Percentiles rank a stretch among this genome's conserved stretches.
Conservation (phyloP, 2,329 filamentous ascomycete genomes). For the Cercospora brassicicola region DNA sequence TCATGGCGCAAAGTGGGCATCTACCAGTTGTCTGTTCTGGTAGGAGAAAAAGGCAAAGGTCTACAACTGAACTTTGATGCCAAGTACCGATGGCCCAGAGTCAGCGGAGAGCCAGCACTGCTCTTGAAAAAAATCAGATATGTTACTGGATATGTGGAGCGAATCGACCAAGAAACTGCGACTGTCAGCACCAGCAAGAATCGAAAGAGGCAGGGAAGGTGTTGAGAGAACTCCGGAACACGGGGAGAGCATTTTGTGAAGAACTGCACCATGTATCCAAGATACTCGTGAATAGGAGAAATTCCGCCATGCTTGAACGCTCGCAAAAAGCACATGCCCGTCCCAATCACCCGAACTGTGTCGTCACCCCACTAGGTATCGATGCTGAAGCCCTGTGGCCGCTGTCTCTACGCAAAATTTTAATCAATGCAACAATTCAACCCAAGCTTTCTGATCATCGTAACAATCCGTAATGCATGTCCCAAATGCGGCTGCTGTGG, state of each 20-base stretch:
- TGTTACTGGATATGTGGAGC: not conserved
- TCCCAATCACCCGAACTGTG: not conserved
- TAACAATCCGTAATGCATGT: not conserved
- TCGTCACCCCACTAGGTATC: not conserved
- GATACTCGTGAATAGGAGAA: not conserved
- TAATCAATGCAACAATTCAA: slow-evolving; percentile 1
- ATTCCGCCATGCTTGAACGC: not conserved
- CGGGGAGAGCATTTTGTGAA: not conserved
- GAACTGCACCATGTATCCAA: not conserved
- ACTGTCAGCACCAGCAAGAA: not conserved
- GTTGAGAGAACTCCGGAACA: not conserved
- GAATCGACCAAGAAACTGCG: not conserved
- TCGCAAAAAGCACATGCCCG: not conserved
- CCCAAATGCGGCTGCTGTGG: not conserved
- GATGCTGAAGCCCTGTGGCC: not conserved
- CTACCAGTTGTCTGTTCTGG: not conserved
- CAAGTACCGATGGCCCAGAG: not conserved
- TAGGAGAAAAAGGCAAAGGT: not conserved
- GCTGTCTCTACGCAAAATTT: not conserved
- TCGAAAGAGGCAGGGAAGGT: not conserved
- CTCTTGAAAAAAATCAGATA: not conserved
- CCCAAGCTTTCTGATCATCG: not conserved
- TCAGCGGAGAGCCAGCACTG: not conserved
- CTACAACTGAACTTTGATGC: not conserved
- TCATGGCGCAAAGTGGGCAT: not conserved